Conservation (phyloP, 768 basidiomycete genomes). For the Dacryopinax primogenitus region DNA sequence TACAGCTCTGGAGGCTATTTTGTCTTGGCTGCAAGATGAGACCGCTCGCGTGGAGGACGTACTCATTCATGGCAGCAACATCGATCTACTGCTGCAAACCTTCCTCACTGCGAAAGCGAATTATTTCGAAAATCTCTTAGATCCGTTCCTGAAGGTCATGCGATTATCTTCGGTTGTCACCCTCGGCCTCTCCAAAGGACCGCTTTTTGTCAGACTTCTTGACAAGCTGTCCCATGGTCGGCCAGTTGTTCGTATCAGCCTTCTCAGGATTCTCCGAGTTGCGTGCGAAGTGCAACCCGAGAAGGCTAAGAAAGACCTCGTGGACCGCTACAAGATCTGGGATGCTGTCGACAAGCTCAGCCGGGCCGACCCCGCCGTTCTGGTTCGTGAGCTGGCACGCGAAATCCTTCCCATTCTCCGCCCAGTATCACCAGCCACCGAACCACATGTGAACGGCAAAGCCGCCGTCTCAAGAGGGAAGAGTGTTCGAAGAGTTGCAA, state of each 20-base stretch:
- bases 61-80: slow-evolving; percentile 49
- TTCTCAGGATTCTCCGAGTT: slow-evolving; percentile 69
- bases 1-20: slow-evolving; percentile 76
- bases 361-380: slow-evolving; percentile 74
- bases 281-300: slow-evolving; percentile 88
- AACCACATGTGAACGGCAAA: background rate
- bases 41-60: slow-evolving; percentile 86
- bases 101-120: slow-evolving; percentile 79
- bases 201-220: slow-evolving; percentile 78
- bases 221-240: slow-evolving; percentile 67
- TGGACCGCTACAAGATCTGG: slow-evolving; percentile 68
- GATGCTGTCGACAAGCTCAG: slow-evolving; percentile 71
- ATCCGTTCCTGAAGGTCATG: slow-evolving; percentile 83
- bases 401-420: slow-evolving; percentile 70
- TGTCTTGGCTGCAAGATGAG: slow-evolving; percentile 94
- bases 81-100: slow-evolving; percentile 59
- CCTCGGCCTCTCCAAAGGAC: slow-evolving; percentile 60
- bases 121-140: slow-evolving; percentile 82
- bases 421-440: slow-evolving; percentile 31
- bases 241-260: slow-evolving; percentile 79
- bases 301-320: slow-evolving; percentile 46
- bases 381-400: slow-evolving; percentile 77
- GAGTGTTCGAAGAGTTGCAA: background rate
- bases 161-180: slow-evolving; percentile 64
- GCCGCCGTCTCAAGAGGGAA: background rate